Percentiles rank a stretch among this genome's conserved stretches.
These are phyloP conservation scores for Neofusicoccum kwambonambiense DNA, from an alignment of 2,329 filamentous ascomycete species.

Conservation along the genomic window DNA sequence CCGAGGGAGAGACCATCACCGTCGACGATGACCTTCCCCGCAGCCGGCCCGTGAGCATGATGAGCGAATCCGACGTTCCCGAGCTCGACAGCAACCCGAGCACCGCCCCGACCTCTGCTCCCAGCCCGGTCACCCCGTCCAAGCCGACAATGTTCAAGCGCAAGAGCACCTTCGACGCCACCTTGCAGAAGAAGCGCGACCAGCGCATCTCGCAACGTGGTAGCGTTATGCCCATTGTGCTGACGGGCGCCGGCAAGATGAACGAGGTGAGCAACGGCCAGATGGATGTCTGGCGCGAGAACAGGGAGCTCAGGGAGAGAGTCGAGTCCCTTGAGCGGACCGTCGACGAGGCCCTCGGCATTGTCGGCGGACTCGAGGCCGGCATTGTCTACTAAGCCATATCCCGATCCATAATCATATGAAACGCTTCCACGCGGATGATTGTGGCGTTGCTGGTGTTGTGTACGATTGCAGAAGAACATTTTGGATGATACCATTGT, in stretches of 20 bases:
- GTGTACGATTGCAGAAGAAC: conserved; percentile 2
- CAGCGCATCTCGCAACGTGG: not conserved
- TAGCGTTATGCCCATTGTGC: not conserved
- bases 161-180: conserved; percentile 12
- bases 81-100: conserved; percentile 33
- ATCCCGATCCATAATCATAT: not conserved
- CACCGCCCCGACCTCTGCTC: conserved; percentile 22
- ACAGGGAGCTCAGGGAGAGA: conserved; percentile 51
- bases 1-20: conserved; percentile 53
- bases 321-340: conserved; percentile 54
- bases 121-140: not conserved
- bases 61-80: conserved; percentile 33
- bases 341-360: conserved; percentile 57
- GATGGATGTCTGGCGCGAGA: conserved; percentile 56
- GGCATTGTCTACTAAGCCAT: conserved; percentile 18
- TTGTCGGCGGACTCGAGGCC: conserved; percentile 41
- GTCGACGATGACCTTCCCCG: conserved; percentile 23
- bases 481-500: conserved; percentile 13
- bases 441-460: conserved; percentile 4
- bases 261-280: conserved; percentile 34
- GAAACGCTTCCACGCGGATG: not conserved
- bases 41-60: conserved; percentile 34
- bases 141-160: conserved; percentile 5
- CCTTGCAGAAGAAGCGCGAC: conserved; percentile 30
- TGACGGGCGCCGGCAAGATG: conserved; percentile 36